A percentile compares a stretch with the other conserved stretches of the same genome.
These are phyloP conservation scores for Lachancea waltii DNA, from an alignment of 805 yeast genomes.

Conservation along the genomic window DNA sequence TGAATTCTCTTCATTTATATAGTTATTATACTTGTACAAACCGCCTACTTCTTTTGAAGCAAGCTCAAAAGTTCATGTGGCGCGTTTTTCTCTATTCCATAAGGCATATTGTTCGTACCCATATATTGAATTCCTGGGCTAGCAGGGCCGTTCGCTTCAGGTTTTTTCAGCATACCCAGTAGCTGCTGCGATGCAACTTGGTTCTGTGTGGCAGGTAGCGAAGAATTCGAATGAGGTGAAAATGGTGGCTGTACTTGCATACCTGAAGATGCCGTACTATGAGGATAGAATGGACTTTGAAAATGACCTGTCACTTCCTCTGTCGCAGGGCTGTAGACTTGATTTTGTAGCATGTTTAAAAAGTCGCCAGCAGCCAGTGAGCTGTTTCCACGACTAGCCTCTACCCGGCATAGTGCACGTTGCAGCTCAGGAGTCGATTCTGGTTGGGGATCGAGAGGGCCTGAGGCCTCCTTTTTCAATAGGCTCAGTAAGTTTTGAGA, in stretches of 20 bases:
- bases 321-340: too few relatives aligned
- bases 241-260: not conserved
- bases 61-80: conserved; percentile 24
- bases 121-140: not conserved
- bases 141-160: conserved; percentile 2
- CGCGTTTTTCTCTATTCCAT: conserved; percentile 5
- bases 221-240: not conserved
- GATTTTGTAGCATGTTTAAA: not conserved
- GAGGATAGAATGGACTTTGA: not conserved
- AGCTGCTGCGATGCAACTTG: conserved; percentile 17
- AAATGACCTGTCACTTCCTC: not conserved
- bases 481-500: not conserved
- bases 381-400: not conserved
- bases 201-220: not conserved
- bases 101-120: not conserved
- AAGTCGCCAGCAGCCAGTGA: not conserved
- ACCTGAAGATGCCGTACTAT: not conserved
- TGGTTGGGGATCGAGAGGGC: not conserved
- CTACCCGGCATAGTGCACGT: not conserved
- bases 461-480: not conserved
- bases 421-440: not conserved
- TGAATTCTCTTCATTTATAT: not conserved
- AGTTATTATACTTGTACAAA: not conserved
- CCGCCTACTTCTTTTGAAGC: conserved; percentile 14
- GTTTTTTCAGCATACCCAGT: conserved; percentile 18